These are phyloP conservation scores for Tolypocladium nubicola DNA, from an alignment of 2,329 filamentous ascomycete genomes.

Conservation along the genomic window DNA sequence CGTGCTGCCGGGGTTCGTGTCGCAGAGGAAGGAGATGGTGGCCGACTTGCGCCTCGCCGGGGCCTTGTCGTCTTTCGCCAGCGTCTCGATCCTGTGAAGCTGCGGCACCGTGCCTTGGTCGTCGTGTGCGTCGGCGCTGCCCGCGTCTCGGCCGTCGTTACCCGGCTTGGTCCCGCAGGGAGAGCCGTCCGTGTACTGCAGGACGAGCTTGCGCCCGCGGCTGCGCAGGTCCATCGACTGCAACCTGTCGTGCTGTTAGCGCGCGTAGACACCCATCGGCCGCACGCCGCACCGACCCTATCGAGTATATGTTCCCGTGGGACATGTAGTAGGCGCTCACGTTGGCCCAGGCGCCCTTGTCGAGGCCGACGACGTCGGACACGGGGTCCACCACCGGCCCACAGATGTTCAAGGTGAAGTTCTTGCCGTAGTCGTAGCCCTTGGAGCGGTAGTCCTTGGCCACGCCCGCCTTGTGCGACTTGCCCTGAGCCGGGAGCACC, in stretches of 20 bases:
- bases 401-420: slow-evolving; percentile 80
- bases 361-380: slow-evolving; percentile 52
- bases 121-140: not conserved
- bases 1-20: slow-evolving; percentile 62
- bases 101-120: not conserved
- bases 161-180: slow-evolving; percentile 48
- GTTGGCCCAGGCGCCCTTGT: slow-evolving; percentile 53
- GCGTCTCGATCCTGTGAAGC: slow-evolving; percentile 9
- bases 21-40: slow-evolving; percentile 87
- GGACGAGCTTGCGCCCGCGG: slow-evolving; percentile 62
- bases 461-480: slow-evolving; percentile 29
- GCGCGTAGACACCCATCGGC: not conserved
- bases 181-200: slow-evolving; percentile 70
- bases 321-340: slow-evolving; percentile 68
- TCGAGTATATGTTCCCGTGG: slow-evolving; percentile 57
- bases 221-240: slow-evolving; percentile 43
- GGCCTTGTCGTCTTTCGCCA: slow-evolving; percentile 17
- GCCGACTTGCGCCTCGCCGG: slow-evolving; percentile 57
- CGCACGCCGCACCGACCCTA: slow-evolving; percentile 47
- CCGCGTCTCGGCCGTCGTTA: slow-evolving; percentile 7
- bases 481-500: slow-evolving; percentile 26
- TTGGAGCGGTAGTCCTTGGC: slow-evolving; percentile 50
- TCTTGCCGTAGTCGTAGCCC: slow-evolving; percentile 68
- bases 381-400: slow-evolving; percentile 60
- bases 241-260: slow-evolving; percentile 12